These are phyloP conservation scores for Candida dubliniensis DNA, from an alignment of 1,139 yeast genomes.

Conservation along the genomic window DNA sequence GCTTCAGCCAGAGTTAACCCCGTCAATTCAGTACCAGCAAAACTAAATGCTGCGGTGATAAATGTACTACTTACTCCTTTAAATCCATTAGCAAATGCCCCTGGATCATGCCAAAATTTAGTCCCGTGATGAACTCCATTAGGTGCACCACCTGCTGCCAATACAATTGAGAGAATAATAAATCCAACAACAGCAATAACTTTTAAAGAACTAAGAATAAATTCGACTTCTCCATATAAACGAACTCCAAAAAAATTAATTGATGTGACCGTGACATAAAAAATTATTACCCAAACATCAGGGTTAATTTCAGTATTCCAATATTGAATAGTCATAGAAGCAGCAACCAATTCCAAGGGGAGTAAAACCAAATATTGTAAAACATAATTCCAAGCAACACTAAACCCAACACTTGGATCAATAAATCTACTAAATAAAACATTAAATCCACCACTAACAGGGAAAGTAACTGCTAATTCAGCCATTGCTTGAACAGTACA, in stretches of 20 bases:
- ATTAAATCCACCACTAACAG: constrained; percentile 42
- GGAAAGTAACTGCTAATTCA: constrained; percentile 40
- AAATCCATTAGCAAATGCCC: constrained; percentile 45
- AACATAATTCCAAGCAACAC: constrained; percentile 47
- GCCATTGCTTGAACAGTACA: constrained; percentile 44
- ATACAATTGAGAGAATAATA: constrained; percentile 40
- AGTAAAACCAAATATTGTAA: constrained; percentile 36
- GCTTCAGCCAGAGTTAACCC: constrained; percentile 45
- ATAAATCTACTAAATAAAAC: constrained; percentile 41
- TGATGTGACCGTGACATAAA: constrained; percentile 35
- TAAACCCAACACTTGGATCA: constrained; percentile 44
- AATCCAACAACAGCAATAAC: constrained; percentile 42
- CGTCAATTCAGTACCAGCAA: constrained; percentile 43
- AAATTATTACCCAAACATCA: constrained; percentile 40
- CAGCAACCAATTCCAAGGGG: constrained; percentile 41
- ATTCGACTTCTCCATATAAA: constrained; percentile 48
- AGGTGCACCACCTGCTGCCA: constrained; percentile 44
- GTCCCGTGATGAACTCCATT: constrained; percentile 37
- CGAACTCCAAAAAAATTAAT: constrained; percentile 44
- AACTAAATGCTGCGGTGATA: constrained; percentile 45
- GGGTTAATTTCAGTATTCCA: constrained; percentile 42
- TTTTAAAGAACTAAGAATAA: constrained; percentile 36
- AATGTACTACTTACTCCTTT: constrained; percentile 44
- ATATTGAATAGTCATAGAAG: constrained; percentile 40
- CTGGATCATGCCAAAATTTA: constrained; percentile 40